A percentile compares a stretch with the other conserved stretches of the same genome.
These are phyloP conservation scores for Populus tremula DNA, from an alignment of 345 rosid genomes.

Conservation along the genomic window DNA sequence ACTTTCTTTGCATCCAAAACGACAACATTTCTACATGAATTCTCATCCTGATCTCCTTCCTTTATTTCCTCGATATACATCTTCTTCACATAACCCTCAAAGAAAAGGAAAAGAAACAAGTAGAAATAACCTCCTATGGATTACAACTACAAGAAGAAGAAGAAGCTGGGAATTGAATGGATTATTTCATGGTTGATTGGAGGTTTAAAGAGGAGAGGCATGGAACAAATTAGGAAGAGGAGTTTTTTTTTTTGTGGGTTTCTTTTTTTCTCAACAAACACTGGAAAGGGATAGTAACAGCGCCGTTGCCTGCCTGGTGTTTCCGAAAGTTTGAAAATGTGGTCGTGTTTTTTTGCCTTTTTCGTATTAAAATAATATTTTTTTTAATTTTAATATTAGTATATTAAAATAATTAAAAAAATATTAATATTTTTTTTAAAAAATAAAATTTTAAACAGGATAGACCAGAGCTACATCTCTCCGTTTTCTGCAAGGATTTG, in stretches of 20 bases:
- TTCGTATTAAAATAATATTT: too few relatives aligned
- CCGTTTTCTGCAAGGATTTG: background rate
- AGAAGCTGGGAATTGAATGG: background rate
- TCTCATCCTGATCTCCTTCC: constrained; percentile 7
- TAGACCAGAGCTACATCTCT: background rate
- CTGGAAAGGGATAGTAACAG: background rate
- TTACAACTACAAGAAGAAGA: background rate
- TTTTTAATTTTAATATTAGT: too few relatives aligned
- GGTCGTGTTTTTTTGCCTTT: too few relatives aligned
- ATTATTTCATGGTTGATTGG: background rate
- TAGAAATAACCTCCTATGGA: background rate
- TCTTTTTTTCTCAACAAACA: constrained; percentile 6
- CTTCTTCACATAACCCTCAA: background rate
- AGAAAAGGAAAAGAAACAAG: background rate
- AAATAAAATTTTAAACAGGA: too few relatives aligned
- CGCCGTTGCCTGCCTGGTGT: background rate
- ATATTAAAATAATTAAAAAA: too few relatives aligned
- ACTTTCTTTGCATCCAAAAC: constrained; percentile 46
- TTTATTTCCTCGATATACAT: constrained; percentile 11
- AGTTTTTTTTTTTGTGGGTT: background rate
- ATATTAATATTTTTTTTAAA: too few relatives aligned
- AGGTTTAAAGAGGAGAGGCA: background rate
- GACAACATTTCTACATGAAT: background rate
- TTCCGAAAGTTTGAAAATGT: background rate
- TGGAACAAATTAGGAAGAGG: too few relatives aligned